These are phyloP conservation scores for Pseudocercospora fijiensis DNA, from an alignment of 2,329 filamentous ascomycete genomes.

Conservation along the genomic window DNA sequence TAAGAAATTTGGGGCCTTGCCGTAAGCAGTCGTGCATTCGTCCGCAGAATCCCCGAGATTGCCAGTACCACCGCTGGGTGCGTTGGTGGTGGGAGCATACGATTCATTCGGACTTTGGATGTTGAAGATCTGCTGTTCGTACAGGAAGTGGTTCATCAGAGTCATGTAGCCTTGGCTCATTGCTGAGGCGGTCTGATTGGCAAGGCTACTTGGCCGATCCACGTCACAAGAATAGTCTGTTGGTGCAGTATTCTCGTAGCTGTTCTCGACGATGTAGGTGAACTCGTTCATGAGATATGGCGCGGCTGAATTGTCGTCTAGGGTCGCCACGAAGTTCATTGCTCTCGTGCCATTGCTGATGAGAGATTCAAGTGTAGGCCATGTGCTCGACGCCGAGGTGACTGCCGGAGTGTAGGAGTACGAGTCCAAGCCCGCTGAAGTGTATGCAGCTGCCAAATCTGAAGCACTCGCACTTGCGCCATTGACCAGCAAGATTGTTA, in stretches of 20 bases:
- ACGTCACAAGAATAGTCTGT: constrained; percentile 25
- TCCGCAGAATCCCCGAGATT: constrained; percentile 47
- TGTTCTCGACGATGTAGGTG: constrained; percentile 50
- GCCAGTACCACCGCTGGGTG: constrained; percentile 41
- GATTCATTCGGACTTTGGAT: constrained; percentile 46
- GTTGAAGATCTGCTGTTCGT: constrained; percentile 43
- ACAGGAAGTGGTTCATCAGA: constrained; percentile 52
- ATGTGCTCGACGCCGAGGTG: constrained; percentile 55
- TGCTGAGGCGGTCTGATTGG: constrained; percentile 18
- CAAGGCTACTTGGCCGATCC: constrained; percentile 22
- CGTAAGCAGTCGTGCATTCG: constrained; percentile 43
- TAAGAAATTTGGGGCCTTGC: constrained; percentile 44
- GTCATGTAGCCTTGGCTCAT: constrained; percentile 41
- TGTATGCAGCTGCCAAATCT: constrained; percentile 48
- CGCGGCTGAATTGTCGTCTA: constrained; percentile 77
- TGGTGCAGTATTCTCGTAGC: constrained; percentile 41
- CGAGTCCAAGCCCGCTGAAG: constrained; percentile 52
- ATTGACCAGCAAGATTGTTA: constrained; percentile 84
- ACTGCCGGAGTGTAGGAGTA: constrained; percentile 42
- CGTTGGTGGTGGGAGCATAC: constrained; percentile 45
- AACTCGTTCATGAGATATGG: constrained; percentile 62
- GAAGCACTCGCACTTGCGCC: constrained; percentile 54
- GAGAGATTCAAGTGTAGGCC: constrained; percentile 80
- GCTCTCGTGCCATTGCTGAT: constrained; percentile 64
- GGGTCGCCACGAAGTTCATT: constrained; percentile 63